Percentiles rank a stretch among this genome's conserved stretches.
Conservation (phyloP, 164 flowering plant genomes). For the Nymphaea thermarum region DNA sequence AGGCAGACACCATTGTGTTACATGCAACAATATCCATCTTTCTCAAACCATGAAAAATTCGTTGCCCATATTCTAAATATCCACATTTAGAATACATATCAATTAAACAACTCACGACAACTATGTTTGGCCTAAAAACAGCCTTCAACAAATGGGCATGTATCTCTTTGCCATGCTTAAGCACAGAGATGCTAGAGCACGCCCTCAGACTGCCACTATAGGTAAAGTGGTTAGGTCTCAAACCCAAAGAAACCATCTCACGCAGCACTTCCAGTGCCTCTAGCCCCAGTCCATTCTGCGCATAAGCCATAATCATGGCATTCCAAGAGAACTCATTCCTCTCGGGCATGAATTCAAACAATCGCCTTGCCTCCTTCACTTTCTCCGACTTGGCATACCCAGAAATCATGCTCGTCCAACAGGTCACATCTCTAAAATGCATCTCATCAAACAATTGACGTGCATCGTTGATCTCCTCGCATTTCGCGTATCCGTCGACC, state of each 20-base stretch:
- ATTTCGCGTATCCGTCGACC: slow-evolving; percentile 60
- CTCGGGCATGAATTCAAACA: slow-evolving; percentile 58
- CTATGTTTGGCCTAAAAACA: slow-evolving; percentile 39
- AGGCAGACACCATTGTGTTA: slow-evolving; percentile 69
- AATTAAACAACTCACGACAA: slow-evolving; percentile 57
- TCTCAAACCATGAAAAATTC: slow-evolving; percentile 28
- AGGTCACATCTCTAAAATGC: slow-evolving; percentile 35
- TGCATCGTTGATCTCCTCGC: slow-evolving; percentile 39
- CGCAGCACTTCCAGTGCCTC: slow-evolving; percentile 41
- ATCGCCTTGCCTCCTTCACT: slow-evolving; percentile 35
- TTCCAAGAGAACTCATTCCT: slow-evolving; percentile 71
- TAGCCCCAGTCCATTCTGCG: slow-evolving; percentile 31
- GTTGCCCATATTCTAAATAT: slow-evolving; percentile 20
- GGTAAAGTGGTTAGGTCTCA: slow-evolving; percentile 59
- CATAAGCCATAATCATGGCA: slow-evolving; percentile 57
- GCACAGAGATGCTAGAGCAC: slow-evolving; percentile 39
- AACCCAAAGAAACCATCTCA: slow-evolving; percentile 28
- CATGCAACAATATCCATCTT: slow-evolving; percentile 45
- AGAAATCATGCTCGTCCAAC: slow-evolving; percentile 70
- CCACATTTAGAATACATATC: slow-evolving; percentile 85
- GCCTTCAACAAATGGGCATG: slow-evolving; percentile 44
- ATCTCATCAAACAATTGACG: slow-evolving; percentile 49
- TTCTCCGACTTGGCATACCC: slow-evolving; percentile 59
- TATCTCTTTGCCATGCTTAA: slow-evolving; percentile 58
- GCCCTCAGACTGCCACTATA: slow-evolving; percentile 64